Conservation (phyloP, 164 flowering plant species). For the Dillenia suffruticosa region DNA sequence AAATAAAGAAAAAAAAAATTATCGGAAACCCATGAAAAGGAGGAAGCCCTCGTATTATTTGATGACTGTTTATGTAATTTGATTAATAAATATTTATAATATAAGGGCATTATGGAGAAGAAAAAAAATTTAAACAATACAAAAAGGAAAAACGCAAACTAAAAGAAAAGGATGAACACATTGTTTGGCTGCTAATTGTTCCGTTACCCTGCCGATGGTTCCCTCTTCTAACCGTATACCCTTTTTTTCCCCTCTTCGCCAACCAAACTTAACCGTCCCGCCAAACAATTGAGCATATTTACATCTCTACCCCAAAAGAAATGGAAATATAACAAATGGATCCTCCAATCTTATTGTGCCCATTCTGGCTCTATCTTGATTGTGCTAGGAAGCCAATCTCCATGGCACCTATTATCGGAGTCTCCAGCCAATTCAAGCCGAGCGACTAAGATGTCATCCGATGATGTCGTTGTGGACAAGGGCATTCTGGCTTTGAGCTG, state of each 20-base stretch:
- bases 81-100: conserved; percentile 16
- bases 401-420: conserved; percentile 25
- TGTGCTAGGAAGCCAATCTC: conserved; percentile 47
- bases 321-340: not conserved
- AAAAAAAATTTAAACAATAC: conserved; percentile 13
- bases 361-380: conserved; percentile 30
- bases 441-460: conserved; percentile 21
- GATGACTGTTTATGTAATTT: conserved; percentile 15
- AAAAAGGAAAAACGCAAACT: conserved; percentile 11
- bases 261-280: not conserved
- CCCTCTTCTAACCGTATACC: conserved; percentile 11
- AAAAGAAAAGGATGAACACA: conserved; percentile 10
- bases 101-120: not conserved
- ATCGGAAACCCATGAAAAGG: not conserved
- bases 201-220: conserved; percentile 12
- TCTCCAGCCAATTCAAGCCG: conserved; percentile 40
- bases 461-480: not conserved
- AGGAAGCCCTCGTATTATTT: conserved; percentile 23
- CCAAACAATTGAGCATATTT: conserved; percentile 31
- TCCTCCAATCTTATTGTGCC: conserved; percentile 3
- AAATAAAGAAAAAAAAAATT: not conserved
- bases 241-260: not conserved
- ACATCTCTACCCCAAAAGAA: conserved; percentile 26
- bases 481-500: conserved; percentile 42
- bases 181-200: conserved; percentile 14